A percentile compares a stretch with the other conserved stretches of the same genome.
Evolutionary conservation across 1,284 basidiomycete species (phyloP).

Genomic region (Uromyces viciae-fabae): DNA sequence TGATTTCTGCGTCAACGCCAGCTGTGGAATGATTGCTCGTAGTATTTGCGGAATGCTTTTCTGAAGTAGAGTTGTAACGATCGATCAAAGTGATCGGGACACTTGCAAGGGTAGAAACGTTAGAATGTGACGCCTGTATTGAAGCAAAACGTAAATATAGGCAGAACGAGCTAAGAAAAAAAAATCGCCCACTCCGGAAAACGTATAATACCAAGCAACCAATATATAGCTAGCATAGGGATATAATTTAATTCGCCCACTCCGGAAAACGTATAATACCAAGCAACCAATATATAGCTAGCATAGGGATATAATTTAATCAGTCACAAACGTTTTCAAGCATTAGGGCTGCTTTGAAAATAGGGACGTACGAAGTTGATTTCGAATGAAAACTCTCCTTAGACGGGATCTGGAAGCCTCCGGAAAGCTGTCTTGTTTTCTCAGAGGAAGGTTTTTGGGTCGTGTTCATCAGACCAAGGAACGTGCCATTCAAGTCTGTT

Average conservation of each 20-base stretch:
- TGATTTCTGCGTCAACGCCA: background rate
- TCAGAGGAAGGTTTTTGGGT: no score
- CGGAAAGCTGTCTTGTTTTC: no score
- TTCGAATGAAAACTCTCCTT: no score
- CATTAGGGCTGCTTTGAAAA: no score
- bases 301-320: no score
- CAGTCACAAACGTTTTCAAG: no score
- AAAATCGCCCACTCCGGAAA: constrained; percentile 12
- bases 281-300: background rate
- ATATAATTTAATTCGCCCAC: constrained; percentile 3
- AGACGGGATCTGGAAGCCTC: no score
- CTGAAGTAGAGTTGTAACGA: background rate
- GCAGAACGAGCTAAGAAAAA: background rate
- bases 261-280: constrained; percentile 13
- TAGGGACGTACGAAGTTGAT: no score
- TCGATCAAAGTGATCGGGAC: background rate
- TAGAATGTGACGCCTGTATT: background rate
- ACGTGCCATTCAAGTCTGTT: no score
- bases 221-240: background rate
- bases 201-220: constrained; percentile 3
- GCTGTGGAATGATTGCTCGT: background rate
- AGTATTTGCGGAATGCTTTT: background rate
- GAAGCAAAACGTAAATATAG: background rate
- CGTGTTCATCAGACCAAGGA: no score
- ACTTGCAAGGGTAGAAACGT: background rate